phyloP scores from a whole-genome alignment of 2,329 filamentous ascomycete species.

The Microcera coccophila region DNA sequence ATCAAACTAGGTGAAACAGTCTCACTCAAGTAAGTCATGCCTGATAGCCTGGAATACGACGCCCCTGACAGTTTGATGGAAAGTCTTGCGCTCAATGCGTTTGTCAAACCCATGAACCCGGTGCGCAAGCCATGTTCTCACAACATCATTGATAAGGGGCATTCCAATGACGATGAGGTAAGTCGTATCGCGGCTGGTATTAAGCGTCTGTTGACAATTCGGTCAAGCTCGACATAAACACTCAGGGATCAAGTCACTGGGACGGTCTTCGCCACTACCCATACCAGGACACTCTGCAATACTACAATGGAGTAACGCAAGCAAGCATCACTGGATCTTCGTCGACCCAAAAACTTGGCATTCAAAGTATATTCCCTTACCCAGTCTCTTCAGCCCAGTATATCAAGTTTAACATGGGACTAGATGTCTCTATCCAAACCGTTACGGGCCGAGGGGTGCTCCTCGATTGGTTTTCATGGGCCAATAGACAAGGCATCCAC shows the following conservation, averaged over 20 bases:
- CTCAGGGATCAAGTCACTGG: slow-evolving; percentile 51
- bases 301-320: slow-evolving; percentile 46
- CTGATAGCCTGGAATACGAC: neutral
- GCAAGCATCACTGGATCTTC: slow-evolving; percentile 42
- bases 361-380: too few relatives aligned
- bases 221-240: too few relatives aligned
- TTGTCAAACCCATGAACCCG: slow-evolving; percentile 10
- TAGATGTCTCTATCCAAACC: slow-evolving; percentile 46
- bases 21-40: neutral
- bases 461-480: slow-evolving; percentile 47
- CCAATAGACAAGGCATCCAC: slow-evolving; percentile 33
- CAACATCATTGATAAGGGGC: slow-evolving; percentile 15
- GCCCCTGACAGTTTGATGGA: neutral
- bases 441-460: slow-evolving; percentile 49
- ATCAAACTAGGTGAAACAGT: neutral
- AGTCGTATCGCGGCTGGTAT: too few relatives aligned
- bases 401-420: too few relatives aligned
- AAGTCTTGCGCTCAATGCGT: slow-evolving; percentile 7
- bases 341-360: slow-evolving; percentile 43
- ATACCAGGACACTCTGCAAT: slow-evolving; percentile 33
- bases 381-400: too few relatives aligned
- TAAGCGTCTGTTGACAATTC: too few relatives aligned
- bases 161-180: slow-evolving; percentile 22
- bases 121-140: slow-evolving; percentile 17
- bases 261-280: slow-evolving; percentile 49